phyloP scores from a whole-genome alignment of 2,329 filamentous ascomycete species.

The Basipetospora chlamydospora region DNA sequence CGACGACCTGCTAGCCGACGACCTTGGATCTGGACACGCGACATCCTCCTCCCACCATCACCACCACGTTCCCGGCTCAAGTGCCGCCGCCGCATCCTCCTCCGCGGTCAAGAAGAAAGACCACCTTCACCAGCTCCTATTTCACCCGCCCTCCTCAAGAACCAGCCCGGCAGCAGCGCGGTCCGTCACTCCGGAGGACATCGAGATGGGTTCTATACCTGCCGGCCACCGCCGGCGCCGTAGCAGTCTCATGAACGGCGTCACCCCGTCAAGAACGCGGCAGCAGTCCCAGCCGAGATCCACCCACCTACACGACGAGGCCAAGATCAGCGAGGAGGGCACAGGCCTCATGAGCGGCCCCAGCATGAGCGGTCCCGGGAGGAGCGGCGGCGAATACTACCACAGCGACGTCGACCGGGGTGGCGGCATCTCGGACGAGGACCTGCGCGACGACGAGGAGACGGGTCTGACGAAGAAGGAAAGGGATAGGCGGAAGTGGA shows the following conservation, averaged over 20 bases:
- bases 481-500: constrained; percentile 50
- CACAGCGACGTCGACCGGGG: too few species aligned
- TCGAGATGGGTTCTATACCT: constrained; percentile 41
- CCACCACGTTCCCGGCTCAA: not conserved
- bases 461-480: constrained; percentile 68
- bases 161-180: not conserved
- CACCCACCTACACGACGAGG: constrained; percentile 20
- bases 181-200: constrained; percentile 18
- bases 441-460: constrained; percentile 75
- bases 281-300: constrained; percentile 13
- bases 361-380: constrained; percentile 7
- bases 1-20: constrained; percentile 7
- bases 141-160: not conserved
- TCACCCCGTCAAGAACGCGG: constrained; percentile 11
- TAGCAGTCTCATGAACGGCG: constrained; percentile 33
- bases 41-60: constrained; percentile 1
- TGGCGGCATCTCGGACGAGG: constrained; percentile 56
- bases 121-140: too few species aligned
- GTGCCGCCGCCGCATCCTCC: constrained; percentile 1
- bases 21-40: constrained; percentile 1
- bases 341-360: constrained; percentile 7
- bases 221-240: constrained; percentile 39
- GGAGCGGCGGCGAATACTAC: constrained; percentile 16
- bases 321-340: constrained; percentile 32
- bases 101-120: constrained; percentile 1